phyloP scores from a whole-genome alignment of 2,329 filamentous ascomycete species.

The Penicillium sclerotigenum region DNA sequence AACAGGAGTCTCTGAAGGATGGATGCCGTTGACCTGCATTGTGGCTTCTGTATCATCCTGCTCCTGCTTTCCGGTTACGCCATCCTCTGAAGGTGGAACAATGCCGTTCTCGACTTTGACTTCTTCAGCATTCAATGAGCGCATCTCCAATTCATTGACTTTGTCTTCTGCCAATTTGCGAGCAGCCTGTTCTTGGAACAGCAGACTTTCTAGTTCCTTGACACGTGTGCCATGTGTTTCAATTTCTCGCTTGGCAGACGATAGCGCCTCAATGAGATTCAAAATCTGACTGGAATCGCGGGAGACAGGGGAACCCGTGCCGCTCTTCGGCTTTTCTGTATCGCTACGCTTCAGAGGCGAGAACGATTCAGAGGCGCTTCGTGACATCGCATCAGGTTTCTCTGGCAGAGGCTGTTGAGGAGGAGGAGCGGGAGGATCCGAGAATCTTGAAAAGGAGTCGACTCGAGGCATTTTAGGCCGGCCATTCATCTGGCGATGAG shows the following conservation, averaged over 20 bases:
- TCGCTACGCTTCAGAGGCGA: slow-evolving; percentile 68
- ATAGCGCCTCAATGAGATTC: slow-evolving; percentile 78
- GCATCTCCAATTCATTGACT: slow-evolving; percentile 66
- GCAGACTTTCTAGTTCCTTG: slow-evolving; percentile 73
- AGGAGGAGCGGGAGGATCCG: slow-evolving; percentile 87
- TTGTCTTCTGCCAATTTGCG: slow-evolving; percentile 81
- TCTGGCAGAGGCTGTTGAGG: slow-evolving; percentile 91
- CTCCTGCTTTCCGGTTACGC: slow-evolving; percentile 8
- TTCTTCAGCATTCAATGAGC: slow-evolving; percentile 44
- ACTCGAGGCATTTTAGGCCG: slow-evolving; percentile 54
- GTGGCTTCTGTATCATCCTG: neutral
- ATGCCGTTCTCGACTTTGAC: slow-evolving; percentile 48
- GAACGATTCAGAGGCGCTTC: slow-evolving; percentile 46
- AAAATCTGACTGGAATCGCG: slow-evolving; percentile 71
- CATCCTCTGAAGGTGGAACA: slow-evolving; percentile 39
- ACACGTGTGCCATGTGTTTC: slow-evolving; percentile 77
- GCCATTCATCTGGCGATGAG: slow-evolving; percentile 46
- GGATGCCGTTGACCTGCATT: slow-evolving; percentile 13
- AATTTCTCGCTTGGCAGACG: slow-evolving; percentile 78
- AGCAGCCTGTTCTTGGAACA: slow-evolving; percentile 75
- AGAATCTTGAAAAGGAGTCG: slow-evolving; percentile 80
- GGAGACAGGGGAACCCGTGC: slow-evolving; percentile 44
- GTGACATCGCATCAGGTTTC: slow-evolving; percentile 68
- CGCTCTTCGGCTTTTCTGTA: slow-evolving; percentile 68
- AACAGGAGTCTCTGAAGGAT: slow-evolving; percentile 7